Conservation (phyloP, 768 basidiomycete species). For the Leccinum fibrillosum region DNA sequence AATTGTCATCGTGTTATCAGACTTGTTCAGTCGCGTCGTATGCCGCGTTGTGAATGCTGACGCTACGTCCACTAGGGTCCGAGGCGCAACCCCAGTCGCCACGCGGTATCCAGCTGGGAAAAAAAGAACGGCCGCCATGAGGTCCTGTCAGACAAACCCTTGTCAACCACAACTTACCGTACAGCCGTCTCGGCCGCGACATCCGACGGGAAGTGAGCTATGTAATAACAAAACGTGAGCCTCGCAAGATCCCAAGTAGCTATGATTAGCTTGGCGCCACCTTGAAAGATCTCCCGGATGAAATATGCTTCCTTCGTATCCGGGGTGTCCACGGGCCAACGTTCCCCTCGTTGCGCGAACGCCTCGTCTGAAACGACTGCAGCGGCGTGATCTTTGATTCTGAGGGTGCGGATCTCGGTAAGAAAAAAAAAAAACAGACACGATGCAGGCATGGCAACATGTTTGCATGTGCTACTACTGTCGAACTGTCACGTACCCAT, state of each 20-base stretch:
- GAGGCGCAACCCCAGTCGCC: slow-evolving; percentile 95
- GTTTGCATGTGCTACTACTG: not conserved
- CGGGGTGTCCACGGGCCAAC: slow-evolving; percentile 79
- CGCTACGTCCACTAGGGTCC: slow-evolving; percentile 94
- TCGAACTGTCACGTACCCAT: slow-evolving; percentile 55
- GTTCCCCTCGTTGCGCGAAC: slow-evolving; percentile 65
- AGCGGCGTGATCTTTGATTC: slow-evolving; percentile 88
- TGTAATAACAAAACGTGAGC: not conserved
- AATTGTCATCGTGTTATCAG: slow-evolving; percentile 14
- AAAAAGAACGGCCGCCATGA: slow-evolving; percentile 7
- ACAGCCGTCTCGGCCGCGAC: slow-evolving; percentile 91
- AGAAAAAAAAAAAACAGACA: not conserved
- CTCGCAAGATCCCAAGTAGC: not conserved
- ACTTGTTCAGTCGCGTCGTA: slow-evolving; percentile 42
- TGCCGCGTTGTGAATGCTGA: slow-evolving; percentile 93
- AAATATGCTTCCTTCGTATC: slow-evolving; percentile 97
- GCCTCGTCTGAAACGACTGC: slow-evolving; percentile 74
- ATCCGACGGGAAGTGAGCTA: slow-evolving; percentile 79
- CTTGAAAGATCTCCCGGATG: slow-evolving; percentile 89
- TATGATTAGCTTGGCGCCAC: slow-evolving; percentile 31
- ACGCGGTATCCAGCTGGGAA: slow-evolving; percentile 81
- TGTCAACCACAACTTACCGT: slow-evolving; percentile 48
- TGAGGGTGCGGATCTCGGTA: slow-evolving; percentile 27
- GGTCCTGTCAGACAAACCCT: slow-evolving; percentile 7
- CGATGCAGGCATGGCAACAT: not conserved